Conservation (phyloP, 306 rosid genomes). For the Gynostemma pentaphyllum region DNA sequence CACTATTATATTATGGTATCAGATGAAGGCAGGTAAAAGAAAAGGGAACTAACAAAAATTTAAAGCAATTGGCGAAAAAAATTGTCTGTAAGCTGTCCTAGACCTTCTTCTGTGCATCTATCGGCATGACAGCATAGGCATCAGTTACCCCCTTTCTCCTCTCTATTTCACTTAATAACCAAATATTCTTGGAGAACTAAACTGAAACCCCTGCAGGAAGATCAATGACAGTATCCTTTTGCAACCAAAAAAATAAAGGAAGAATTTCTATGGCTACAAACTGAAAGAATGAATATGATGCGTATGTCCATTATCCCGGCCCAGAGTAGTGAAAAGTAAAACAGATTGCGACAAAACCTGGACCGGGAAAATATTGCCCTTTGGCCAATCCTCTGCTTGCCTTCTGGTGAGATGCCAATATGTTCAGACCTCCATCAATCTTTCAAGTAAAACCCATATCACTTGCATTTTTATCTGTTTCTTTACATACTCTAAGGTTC, state of each 20-base stretch:
- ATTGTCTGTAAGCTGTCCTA: constrained; percentile 36
- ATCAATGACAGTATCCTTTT: constrained; percentile 46
- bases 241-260: constrained; percentile 54
- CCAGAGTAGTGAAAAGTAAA: constrained; percentile 31
- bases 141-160: constrained; percentile 20
- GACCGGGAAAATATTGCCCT: constrained; percentile 26
- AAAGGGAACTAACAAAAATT: constrained; percentile 13
- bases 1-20: constrained; percentile 34
- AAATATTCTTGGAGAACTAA: constrained; percentile 36
- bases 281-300: constrained; percentile 46
- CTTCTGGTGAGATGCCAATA: constrained; percentile 31
- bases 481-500: constrained; percentile 22
- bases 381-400: constrained; percentile 17
- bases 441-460: neutral
- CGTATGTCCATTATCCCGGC: constrained; percentile 21
- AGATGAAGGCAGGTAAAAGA: constrained; percentile 47
- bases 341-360: constrained; percentile 25
- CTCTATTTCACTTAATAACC: constrained; percentile 26
- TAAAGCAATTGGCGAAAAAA: constrained; percentile 15
- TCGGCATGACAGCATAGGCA: constrained; percentile 34
- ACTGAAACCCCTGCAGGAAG: constrained; percentile 36
- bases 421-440: constrained; percentile 22
- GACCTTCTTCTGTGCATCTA: constrained; percentile 41
- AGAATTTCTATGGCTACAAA: constrained; percentile 51
- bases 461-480: neutral